Evolutionary conservation across 2,329 filamentous ascomycete genomes (phyloP).

Genomic region (Colletotrichum nymphaeae): DNA sequence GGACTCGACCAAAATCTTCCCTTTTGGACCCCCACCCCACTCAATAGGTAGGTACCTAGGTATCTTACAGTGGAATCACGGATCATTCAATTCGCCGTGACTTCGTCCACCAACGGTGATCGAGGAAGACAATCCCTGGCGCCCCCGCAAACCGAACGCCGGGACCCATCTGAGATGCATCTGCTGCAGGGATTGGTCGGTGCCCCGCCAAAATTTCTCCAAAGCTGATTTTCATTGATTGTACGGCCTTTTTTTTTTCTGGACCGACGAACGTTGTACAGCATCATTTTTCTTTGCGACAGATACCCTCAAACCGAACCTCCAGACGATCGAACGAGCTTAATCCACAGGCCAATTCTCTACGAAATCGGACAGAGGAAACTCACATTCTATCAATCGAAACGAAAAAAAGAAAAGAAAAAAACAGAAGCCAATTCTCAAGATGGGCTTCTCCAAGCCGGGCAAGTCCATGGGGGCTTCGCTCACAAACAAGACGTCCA

Average conservation of each 20-base stretch:
- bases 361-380: background rate
- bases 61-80: background rate
- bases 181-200: constrained; percentile 32
- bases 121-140: background rate
- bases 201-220: constrained; percentile 38
- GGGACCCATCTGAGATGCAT: constrained; percentile 24
- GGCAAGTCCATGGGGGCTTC: constrained; percentile 42
- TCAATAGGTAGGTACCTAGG: too few relatives aligned
- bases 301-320: background rate
- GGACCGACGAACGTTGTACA: background rate
- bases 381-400: background rate
- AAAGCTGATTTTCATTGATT: constrained; percentile 26
- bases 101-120: background rate
- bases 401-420: background rate
- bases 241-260: background rate
- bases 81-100: constrained; percentile 33
- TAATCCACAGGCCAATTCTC: background rate
- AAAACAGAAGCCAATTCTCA: background rate
- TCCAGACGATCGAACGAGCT: background rate
- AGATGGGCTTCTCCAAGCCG: constrained; percentile 36
- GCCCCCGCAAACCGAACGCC: background rate
- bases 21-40: too few relatives aligned
- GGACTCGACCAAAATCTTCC: background rate
- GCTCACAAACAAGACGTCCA: constrained; percentile 64
- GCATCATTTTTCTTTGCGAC: background rate